A percentile compares a stretch with the other conserved stretches of the same genome.
Evolutionary conservation across 2,329 filamentous ascomycete species (phyloP).

Genomic region (Cadophora sp.): DNA sequence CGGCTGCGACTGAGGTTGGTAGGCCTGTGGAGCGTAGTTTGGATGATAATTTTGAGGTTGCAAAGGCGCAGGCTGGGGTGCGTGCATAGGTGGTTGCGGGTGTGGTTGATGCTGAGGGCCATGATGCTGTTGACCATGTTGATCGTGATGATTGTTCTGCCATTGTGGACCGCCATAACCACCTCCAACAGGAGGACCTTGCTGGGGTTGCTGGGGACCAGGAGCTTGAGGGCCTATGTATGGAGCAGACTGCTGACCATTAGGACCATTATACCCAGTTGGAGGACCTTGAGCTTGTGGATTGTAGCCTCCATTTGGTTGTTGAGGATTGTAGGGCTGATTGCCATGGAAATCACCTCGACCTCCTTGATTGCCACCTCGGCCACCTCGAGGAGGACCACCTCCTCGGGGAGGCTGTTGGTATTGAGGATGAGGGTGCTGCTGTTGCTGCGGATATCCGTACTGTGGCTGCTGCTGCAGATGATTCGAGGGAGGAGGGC

Average conservation of each 20-base stretch:
- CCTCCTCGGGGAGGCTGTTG: slow-evolving; percentile 42
- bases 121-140: slow-evolving; percentile 36
- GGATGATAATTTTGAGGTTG: slow-evolving; percentile 63
- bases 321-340: slow-evolving; percentile 37
- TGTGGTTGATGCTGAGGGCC: slow-evolving; percentile 35
- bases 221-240: slow-evolving; percentile 46
- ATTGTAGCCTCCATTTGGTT: slow-evolving; percentile 39
- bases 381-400: slow-evolving; percentile 41
- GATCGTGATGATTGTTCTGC: slow-evolving; percentile 38
- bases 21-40: slow-evolving; percentile 63
- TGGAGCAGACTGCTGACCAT: slow-evolving; percentile 39
- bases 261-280: slow-evolving; percentile 38
- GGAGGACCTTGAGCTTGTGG: slow-evolving; percentile 37
- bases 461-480: slow-evolving; percentile 40
- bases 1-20: slow-evolving; percentile 54
- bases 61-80: slow-evolving; percentile 50
- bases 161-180: slow-evolving; percentile 40
- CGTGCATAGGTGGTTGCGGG: slow-evolving; percentile 40
- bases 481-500: slow-evolving; percentile 39
- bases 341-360: slow-evolving; percentile 41
- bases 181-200: slow-evolving; percentile 26
- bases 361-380: slow-evolving; percentile 41
- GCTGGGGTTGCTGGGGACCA: slow-evolving; percentile 34
- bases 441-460: slow-evolving; percentile 39
- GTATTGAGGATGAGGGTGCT: slow-evolving; percentile 33